Base-by-base conservation (phyloP, 768 basidiomycete species). In the Cystobasidium ongulense region DNA sequence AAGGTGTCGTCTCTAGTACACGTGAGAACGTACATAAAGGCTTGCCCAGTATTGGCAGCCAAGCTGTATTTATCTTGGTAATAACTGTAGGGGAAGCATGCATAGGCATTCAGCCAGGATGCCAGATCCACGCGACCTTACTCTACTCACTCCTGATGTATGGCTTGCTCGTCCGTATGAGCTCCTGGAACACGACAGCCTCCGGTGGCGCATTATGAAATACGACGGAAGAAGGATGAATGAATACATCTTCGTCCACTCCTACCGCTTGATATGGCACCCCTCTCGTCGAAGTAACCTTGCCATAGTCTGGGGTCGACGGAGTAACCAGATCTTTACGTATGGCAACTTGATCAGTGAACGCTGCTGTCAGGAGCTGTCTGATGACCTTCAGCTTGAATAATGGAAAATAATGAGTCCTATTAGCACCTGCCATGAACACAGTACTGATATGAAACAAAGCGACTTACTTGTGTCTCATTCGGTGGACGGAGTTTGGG, bases 271-370 rank as follows among this genome's bases (percentile, higher is more conserved):
- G 86, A 80, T 98, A 99, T 0, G 92, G 83, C 21, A 98, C 87
- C 8, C 89, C 89, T 78, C 87, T 88, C 0, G 89, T 86, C 29
- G 87, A 91, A 10, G 88, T 84, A 80, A 85, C 90, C 77, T 91
- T 88, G 53, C 84, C 82, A 3, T 89, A 90, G 15, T 85, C 83
- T 1, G 85, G 83, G 27, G 27, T 46, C 25, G 61, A 23, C 46
- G 61, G 84, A 54, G 87, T 85, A 17, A 88, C 84, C 38, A 91
- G 81, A 79, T 98, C 95, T 79, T 90, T 91, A 31, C 96, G 87
- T 17, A 94, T 85, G 8, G 96, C 96, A 17, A 97, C 87, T 81
- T 95, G 92, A 81, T 99, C 94, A 76, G 98, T 91, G 82, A 96
- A 97, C 18, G 87, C 90, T 11, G 95, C 89, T 0, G 90, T 85